These are phyloP conservation scores for Glaciozyma antarctica DNA, from an alignment of 768 basidiomycete species.

Conservation along the genomic window DNA sequence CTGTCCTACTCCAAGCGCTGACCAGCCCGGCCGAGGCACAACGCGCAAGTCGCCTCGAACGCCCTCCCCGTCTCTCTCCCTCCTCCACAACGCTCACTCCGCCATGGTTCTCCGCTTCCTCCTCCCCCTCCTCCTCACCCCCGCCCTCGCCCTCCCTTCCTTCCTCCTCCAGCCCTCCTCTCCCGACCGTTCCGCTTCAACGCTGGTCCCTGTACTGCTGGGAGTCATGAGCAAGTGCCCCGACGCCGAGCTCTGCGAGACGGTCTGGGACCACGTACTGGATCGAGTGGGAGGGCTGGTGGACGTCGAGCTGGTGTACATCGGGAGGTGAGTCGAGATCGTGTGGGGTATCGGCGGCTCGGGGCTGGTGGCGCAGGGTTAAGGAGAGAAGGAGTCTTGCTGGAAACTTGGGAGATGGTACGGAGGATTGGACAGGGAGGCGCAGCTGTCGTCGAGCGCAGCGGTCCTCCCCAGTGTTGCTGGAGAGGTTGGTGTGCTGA, in stretches of 20 bases:
- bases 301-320: background rate
- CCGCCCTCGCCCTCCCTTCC: too few species aligned
- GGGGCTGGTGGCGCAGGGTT: background rate
- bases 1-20: too few species aligned
- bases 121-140: too few species aligned
- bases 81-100: too few species aligned
- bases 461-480: background rate
- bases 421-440: background rate
- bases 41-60: too few species aligned
- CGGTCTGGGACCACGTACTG: conserved; percentile 4
- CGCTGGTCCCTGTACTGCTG: background rate
- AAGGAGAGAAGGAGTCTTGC: background rate
- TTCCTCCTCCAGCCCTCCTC: too few species aligned
- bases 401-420: background rate
- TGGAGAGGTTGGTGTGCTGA: too few species aligned
- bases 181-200: background rate
- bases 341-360: background rate
- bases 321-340: background rate
- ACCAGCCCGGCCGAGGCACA: too few species aligned
- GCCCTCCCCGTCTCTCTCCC: too few species aligned
- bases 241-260: background rate
- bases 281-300: background rate
- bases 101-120: too few species aligned
- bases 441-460: background rate
- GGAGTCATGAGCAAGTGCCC: conserved; percentile 1